Base-by-base conservation (phyloP, 108 stramenopile species). In the Nitzschia putrida region DNA sequence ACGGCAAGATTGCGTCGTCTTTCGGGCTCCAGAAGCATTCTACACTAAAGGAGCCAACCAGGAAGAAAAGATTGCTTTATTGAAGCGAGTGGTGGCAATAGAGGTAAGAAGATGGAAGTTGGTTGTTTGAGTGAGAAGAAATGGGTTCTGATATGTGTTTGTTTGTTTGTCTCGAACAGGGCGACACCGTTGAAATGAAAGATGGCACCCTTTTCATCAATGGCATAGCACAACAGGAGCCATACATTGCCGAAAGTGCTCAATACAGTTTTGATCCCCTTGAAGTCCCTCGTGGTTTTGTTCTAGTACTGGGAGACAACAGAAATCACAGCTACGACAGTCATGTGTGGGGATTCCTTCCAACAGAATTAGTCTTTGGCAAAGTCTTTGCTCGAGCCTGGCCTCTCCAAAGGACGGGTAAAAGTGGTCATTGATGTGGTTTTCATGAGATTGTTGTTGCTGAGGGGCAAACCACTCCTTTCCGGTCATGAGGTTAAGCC, bases 41-140 rank as follows among this genome's bases (percentile, higher is more conserved):
- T 34, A 34, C 29, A 34, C 54, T 13, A 42, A 78, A 23, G 91
- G 88, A 47, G 81, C 85, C 13, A 88, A 76, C 61, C 93, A 96
- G 29, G 29, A 34, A 34, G 29, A 4, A 4, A 34, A 34, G 4
- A 4, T 34, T 73, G 97, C 96, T 47, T 71, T 98, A 16, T 96
- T 98, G 66, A 98, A 98, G 75, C 79, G 98, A 45, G 91, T 98
- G 73, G 92, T 98, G 29, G 98, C 96, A 20, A 80, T 96, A 57
- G 95, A 90, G 84, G 86, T 88, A 57, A 67, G 87, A 63, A n/a
- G 47, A 4, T 18, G 47, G 47, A 49, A 49, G 2, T 2, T 49
- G 47, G 14, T 16, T 49, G 6, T 6, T 34, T 1, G 29, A 34
- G 4, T 18, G 47, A 18, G 3, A 20, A 23, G 55, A 56, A 21